A percentile compares a stretch with the other conserved stretches of the same genome.
These are phyloP conservation scores for Fraxinus xanthoxyloides DNA, from an alignment of 305 asterid genomes.

Conservation along the genomic window DNA sequence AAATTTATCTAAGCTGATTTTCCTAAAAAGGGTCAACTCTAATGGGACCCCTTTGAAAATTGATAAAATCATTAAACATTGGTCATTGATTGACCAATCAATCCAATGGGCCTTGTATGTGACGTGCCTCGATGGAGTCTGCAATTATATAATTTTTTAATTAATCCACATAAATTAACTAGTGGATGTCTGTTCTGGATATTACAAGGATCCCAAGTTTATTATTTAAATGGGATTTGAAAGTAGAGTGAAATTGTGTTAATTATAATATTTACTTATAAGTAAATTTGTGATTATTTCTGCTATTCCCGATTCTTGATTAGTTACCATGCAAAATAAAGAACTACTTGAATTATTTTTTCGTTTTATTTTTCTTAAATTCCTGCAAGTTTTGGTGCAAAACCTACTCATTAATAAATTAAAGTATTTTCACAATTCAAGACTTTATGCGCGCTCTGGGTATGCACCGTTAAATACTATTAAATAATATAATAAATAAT, in stretches of 20 bases:
- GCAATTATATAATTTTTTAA: neutral
- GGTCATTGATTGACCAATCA: constrained; percentile 47
- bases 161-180: constrained; percentile 29
- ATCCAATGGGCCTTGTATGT: constrained; percentile 11
- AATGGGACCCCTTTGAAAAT: constrained; percentile 3
- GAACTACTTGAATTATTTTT: neutral
- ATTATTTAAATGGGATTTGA: constrained; percentile 16
- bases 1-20: neutral
- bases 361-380: neutral
- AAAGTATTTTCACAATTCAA: neutral
- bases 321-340: neutral
- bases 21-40: constrained; percentile 26
- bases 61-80: constrained; percentile 21
- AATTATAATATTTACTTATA: neutral
- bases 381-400: neutral
- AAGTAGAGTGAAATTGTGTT: constrained; percentile 34
- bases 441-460: neutral
- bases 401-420: too few species aligned
- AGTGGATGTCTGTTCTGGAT: constrained; percentile 20
- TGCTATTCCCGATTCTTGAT: neutral
- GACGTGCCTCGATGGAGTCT: constrained; percentile 27
- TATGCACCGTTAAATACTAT: neutral
- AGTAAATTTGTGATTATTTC: neutral
- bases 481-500: too few species aligned
- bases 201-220: constrained; percentile 16